Evolutionary conservation across 352 stramenopile species (phyloP), one percentile per base, ranked within the genome.

Genomic region (Phytophthora multivora): DNA sequence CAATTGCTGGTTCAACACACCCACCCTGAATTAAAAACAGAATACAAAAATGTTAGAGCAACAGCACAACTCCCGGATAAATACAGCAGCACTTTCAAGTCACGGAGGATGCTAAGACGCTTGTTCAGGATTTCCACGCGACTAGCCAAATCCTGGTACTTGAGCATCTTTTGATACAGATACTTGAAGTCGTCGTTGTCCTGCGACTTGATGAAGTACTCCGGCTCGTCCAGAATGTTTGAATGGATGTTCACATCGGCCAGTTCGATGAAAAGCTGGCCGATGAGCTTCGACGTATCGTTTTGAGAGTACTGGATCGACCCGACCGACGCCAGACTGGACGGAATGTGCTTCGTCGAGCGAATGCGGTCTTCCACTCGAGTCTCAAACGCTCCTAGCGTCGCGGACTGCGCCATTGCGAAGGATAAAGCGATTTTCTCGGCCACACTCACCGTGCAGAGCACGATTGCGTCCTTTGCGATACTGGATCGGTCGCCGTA

Each of bases 101-200:
- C 93, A 38, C 83, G 83, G 18, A 98, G 68, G 46, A 98, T 95
- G 49, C 97, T 91, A 15, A 98, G 83, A 2, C 95, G 88, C 64
- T 94, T 97, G 77, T 98, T 98, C 40, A 98, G 68, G 26, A 98
- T 90, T 30, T 91, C 89, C 38, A 98, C 84, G 51, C 95, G 85
- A 40, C 83, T 90, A n/a, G 84, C 75, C 57, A 98, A 88, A 56
- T 98, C 92, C 30, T 98, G 67, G 66, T 98, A 98, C 59, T 95
- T 91, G 40, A 90, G 66, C 67, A 97, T 89, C 46, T 84, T 84
- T 65, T 90, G 77, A 71, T 98, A 98, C 23, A 95, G 68, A 16
- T 88, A 90, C 75, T 98, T 92, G 71, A 91, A 97, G 51, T 85
- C 64, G 71, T 98, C 87, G 42, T 96, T 81, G 28, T 98, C 89